A percentile compares a stretch with the other conserved stretches of the same genome.
Conservation (phyloP, 768 basidiomycete genomes). For the Leccinum arenicola region DNA sequence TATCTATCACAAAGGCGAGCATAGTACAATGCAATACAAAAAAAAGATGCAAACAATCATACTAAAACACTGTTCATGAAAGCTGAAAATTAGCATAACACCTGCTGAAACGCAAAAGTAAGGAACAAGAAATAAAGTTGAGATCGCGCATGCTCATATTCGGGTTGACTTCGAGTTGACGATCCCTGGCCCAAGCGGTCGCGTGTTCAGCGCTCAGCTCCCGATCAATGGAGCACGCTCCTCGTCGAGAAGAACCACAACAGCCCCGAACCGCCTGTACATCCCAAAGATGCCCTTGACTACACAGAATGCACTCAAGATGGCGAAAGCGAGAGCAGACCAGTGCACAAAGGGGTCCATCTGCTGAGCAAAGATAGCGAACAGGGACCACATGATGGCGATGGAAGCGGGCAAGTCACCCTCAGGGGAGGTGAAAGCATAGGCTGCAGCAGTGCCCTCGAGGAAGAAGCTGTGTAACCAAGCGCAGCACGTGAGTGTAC, state of each 20-base stretch:
- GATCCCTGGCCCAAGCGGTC: not conserved
- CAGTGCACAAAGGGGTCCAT: conserved; percentile 78
- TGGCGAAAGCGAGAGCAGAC: conserved; percentile 80
- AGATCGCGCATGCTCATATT: not conserved
- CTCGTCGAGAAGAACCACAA: conserved; percentile 73
- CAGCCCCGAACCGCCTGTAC: conserved; percentile 41
- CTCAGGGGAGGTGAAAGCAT: conserved; percentile 86
- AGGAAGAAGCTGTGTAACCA: conserved; percentile 70
- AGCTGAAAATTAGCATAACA: not conserved
- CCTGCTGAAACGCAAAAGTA: not conserved
- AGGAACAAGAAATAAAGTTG: not conserved
- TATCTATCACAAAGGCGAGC: not conserved
- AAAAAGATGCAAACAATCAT: conserved; percentile 3
- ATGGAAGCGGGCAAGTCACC: conserved; percentile 92
- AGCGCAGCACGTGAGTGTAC: conserved; percentile 7
- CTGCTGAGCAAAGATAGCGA: conserved; percentile 86
- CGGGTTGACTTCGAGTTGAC: not conserved
- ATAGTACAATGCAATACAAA: conserved; percentile 6
- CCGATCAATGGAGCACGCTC: conserved; percentile 83
- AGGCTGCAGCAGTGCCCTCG: conserved; percentile 88
- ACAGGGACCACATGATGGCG: conserved; percentile 91
- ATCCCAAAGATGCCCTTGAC: conserved; percentile 69
- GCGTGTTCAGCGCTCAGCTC: conserved; percentile 26
- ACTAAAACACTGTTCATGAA: conserved; percentile 1
- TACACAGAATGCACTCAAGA: conserved; percentile 83